A percentile compares a stretch with the other conserved stretches of the same genome.
These are phyloP conservation scores for Ceratocystis huliohia DNA, from an alignment of 2,329 filamentous ascomycete genomes.

Conservation along the genomic window DNA sequence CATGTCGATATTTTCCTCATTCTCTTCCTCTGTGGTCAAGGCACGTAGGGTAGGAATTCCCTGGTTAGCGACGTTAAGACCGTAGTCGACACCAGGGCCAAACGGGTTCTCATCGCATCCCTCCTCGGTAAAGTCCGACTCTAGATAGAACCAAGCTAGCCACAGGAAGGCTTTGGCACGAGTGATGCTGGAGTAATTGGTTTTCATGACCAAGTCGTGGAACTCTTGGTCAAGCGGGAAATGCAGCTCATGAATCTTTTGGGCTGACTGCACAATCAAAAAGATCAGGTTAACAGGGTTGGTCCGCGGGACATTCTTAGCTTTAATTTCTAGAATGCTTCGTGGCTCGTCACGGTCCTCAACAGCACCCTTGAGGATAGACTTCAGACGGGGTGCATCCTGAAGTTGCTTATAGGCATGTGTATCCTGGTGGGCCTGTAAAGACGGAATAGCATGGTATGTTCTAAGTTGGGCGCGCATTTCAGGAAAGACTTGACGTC, in stretches of 20 bases:
- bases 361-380: conserved; percentile 89
- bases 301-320: conserved; percentile 54
- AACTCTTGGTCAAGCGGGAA: conserved; percentile 80
- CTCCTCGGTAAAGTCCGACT: conserved; percentile 84
- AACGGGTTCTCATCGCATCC: conserved; percentile 86
- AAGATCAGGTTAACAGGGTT: conserved; percentile 98
- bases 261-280: conserved; percentile 76
- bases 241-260: conserved; percentile 84
- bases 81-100: conserved; percentile 56
- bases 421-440: conserved; percentile 88
- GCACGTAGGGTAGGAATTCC: conserved; percentile 54
- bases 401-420: conserved; percentile 97
- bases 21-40: conserved; percentile 53
- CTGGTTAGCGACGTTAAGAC: conserved; percentile 51
- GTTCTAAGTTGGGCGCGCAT: conserved; percentile 97
- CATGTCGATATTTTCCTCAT: conserved; percentile 61
- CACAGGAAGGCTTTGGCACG: conserved; percentile 83
- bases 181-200: conserved; percentile 66
- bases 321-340: conserved; percentile 71
- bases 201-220: conserved; percentile 91
- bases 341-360: conserved; percentile 78
- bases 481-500: conserved; percentile 80
- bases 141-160: conserved; percentile 98
- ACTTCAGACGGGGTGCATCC: conserved; percentile 89
- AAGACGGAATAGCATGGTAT: conserved; percentile 92